A percentile compares a stretch with the other conserved stretches of the same genome.
Conservation (phyloP, 805 yeast genomes). For the Yarrowia yakushimensis region DNA sequence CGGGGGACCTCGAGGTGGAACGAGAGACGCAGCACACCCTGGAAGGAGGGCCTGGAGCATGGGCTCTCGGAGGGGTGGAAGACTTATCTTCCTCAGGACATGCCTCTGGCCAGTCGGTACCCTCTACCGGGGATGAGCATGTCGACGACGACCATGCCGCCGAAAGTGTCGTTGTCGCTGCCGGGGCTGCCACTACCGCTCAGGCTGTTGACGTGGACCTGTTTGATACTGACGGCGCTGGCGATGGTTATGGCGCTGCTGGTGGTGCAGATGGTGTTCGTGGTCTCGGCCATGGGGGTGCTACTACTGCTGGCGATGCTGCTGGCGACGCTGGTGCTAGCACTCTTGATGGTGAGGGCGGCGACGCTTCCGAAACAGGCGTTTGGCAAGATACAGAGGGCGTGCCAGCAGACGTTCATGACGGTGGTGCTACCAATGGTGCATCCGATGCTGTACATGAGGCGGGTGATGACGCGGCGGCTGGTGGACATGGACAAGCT, state of each 20-base stretch:
- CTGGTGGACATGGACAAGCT: constrained; percentile 2
- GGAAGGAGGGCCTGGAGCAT: neutral
- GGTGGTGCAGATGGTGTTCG: constrained; percentile 9
- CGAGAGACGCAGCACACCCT: neutral
- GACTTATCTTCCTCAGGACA: neutral
- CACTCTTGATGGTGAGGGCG: neutral
- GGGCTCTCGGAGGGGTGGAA: neutral
- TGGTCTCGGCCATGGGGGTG: neutral
- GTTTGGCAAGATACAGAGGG: neutral
- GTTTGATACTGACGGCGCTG: neutral
- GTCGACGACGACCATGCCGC: neutral
- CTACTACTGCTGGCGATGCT: neutral
- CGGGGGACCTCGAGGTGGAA: neutral
- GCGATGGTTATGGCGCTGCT: neutral
- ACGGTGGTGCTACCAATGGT: constrained; percentile 14
- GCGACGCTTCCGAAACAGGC: constrained; percentile 1
- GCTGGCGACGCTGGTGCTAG: neutral
- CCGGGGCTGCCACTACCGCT: constrained; percentile 1
- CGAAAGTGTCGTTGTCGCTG: neutral
- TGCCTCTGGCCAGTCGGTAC: neutral
- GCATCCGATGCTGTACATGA: constrained; percentile 23
- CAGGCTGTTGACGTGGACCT: constrained; percentile 4
- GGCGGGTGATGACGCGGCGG: constrained; percentile 3
- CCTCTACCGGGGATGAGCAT: neutral
- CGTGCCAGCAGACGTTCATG: constrained; percentile 17